These are phyloP conservation scores for Penicillium pancosmium DNA, from an alignment of 495 filamentous ascomycete genomes.

Conservation along the genomic window DNA sequence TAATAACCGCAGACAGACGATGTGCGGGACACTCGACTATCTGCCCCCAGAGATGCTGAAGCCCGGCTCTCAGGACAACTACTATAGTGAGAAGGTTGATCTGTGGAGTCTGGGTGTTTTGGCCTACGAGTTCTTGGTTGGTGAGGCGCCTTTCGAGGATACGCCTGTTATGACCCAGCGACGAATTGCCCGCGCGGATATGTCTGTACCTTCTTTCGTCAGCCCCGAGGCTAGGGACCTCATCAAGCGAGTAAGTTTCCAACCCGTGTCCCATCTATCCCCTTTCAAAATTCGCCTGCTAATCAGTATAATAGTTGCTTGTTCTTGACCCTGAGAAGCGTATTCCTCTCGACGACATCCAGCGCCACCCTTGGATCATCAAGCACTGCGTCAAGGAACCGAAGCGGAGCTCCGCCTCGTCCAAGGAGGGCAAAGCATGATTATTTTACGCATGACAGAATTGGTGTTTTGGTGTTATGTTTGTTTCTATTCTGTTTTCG, in stretches of 20 bases:
- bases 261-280: background rate
- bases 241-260: constrained; percentile 75
- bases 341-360: constrained; percentile 85
- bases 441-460: constrained; percentile 18
- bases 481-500: constrained; percentile 15
- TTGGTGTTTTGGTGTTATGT: constrained; percentile 28
- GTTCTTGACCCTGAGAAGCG: constrained; percentile 94
- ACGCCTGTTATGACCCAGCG: constrained; percentile 92
- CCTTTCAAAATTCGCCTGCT: constrained; percentile 10
- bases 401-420: constrained; percentile 49
- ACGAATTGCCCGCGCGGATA: constrained; percentile 85
- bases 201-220: constrained; percentile 88
- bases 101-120: constrained; percentile 94
- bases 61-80: constrained; percentile 75
- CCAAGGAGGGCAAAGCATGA: constrained; percentile 44
- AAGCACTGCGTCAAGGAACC: constrained; percentile 87
- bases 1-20: constrained; percentile 89
- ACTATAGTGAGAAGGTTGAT: constrained; percentile 93
- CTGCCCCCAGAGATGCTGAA: constrained; percentile 97
- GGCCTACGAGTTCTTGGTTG: constrained; percentile 95
- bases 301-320: constrained; percentile 63
- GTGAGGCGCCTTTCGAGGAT: constrained; percentile 96
- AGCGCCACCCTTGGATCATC: constrained; percentile 92
- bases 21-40: constrained; percentile 98
- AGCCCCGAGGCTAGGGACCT: constrained; percentile 89